phyloP scores from a whole-genome alignment of 768 basidiomycete genomes.

The Xerocomus spinulosus region DNA sequence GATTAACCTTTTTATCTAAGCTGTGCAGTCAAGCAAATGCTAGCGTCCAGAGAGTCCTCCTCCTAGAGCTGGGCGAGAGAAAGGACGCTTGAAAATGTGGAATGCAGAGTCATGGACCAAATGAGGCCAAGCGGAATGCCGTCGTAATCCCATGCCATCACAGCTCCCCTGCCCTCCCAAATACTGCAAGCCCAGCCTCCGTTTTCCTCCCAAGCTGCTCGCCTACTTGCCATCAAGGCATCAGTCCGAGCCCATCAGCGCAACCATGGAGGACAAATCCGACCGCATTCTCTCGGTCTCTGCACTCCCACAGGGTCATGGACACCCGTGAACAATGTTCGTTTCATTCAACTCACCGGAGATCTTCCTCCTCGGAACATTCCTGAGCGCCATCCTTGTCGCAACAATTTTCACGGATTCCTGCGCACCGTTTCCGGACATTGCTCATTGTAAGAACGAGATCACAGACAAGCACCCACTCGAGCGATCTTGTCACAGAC shows the following conservation, averaged over 20 bases:
- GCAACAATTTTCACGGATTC: conserved; percentile 56
- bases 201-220: conserved; percentile 3
- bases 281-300: conserved; percentile 43
- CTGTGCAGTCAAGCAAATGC: conserved; percentile 10
- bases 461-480: conserved; percentile 39
- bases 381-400: conserved; percentile 58
- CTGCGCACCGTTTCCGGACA: conserved; percentile 38
- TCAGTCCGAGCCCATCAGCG: conserved; percentile 49
- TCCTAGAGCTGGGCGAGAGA: not conserved
- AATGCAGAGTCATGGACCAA: conserved; percentile 7
- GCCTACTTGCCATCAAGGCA: conserved; percentile 36
- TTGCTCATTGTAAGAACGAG: conserved; percentile 53
- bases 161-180: conserved; percentile 15
- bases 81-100: not conserved
- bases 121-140: conserved; percentile 26
- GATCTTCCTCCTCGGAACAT: conserved; percentile 35
- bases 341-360: conserved; percentile 40
- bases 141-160: conserved; percentile 17
- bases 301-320: conserved; percentile 25
- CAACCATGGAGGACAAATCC: conserved; percentile 57
- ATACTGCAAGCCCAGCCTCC: conserved; percentile 21
- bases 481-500: conserved; percentile 36
- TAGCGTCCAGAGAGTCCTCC: not conserved
- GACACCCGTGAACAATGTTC: conserved; percentile 2
- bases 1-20: conserved; percentile 19